Conservation (phyloP, 2,329 filamentous ascomycete genomes). For the Myotisia sp. region DNA sequence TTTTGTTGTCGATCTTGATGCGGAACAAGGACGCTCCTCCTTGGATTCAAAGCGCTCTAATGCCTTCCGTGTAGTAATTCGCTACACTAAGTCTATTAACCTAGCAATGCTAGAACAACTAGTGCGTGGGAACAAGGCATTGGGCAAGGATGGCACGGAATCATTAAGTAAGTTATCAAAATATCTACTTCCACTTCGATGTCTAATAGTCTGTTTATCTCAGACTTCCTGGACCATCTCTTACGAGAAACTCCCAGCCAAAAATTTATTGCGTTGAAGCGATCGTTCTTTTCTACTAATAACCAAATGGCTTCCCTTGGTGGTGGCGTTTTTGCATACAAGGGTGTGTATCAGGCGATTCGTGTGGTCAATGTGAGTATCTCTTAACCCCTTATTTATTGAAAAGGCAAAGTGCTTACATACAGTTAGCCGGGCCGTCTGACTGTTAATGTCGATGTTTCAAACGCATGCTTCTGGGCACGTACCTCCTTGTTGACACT, state of each 20-base stretch:
- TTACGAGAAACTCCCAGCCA: constrained; percentile 65
- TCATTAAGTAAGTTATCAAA: constrained; percentile 54
- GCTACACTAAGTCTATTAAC: constrained; percentile 52
- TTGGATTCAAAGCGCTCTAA: constrained; percentile 31
- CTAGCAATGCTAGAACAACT: constrained; percentile 54
- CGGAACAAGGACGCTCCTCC: constrained; percentile 40
- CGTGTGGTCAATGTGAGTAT: constrained; percentile 50
- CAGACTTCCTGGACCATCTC: constrained; percentile 74
- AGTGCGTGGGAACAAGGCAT: constrained; percentile 44
- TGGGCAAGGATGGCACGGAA: constrained; percentile 56
- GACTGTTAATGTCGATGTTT: constrained; percentile 76
- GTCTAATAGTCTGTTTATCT: too few relatives aligned
- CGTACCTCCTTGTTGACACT: constrained; percentile 24
- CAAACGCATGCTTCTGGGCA: constrained; percentile 81
- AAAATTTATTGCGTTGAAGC: constrained; percentile 56
- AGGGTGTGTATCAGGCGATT: constrained; percentile 79
- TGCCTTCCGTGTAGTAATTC: constrained; percentile 47
- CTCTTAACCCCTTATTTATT: neutral
- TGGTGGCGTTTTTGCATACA: constrained; percentile 59
- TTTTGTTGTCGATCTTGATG: constrained; percentile 58
- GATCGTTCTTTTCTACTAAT: constrained; percentile 59
- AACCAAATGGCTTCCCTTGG: constrained; percentile 43
- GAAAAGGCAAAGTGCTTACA: constrained; percentile 13
- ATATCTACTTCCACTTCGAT: too few relatives aligned
- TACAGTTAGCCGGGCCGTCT: constrained; percentile 44